Conservation (phyloP, 2,329 filamentous ascomycete species). For the Apiospora phragmitis region DNA sequence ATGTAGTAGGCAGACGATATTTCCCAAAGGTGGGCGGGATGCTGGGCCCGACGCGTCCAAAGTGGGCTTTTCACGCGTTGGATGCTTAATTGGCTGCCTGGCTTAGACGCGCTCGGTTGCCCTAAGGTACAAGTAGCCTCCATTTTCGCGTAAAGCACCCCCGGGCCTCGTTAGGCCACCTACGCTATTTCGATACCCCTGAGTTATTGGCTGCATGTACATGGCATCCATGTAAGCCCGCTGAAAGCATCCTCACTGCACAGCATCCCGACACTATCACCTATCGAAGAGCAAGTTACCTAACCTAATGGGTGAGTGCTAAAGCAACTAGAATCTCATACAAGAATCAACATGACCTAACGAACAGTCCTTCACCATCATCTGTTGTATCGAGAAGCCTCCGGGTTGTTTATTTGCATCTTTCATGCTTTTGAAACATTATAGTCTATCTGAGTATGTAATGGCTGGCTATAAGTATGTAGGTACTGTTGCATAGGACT, state of each 20-base stretch:
- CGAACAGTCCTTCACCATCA: background rate
- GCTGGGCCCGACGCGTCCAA: background rate
- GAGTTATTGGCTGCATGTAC: background rate
- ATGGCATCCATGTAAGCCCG: background rate
- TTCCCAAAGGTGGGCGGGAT: constrained; percentile 2
- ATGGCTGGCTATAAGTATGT: constrained; percentile 6
- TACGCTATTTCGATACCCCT: background rate
- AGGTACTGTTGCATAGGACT: constrained; percentile 2
- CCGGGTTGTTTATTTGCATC: background rate
- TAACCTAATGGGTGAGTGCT: background rate
- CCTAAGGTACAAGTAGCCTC: too few species aligned
- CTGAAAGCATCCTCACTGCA: background rate
- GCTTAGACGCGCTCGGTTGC: background rate
- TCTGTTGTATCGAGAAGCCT: background rate
- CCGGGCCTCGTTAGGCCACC: background rate
- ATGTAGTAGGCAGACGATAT: constrained; percentile 7
- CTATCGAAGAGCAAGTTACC: background rate
- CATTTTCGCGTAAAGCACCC: constrained; percentile 1
- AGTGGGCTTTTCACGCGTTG: constrained; percentile 6
- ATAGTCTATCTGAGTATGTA: constrained; percentile 8
- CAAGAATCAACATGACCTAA: background rate
- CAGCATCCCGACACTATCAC: background rate
- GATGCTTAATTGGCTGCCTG: background rate
- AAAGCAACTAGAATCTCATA: background rate
- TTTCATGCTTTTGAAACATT: background rate